Evolutionary conservation across 257 asterid species (phyloP), one percentile per base, ranked within the genome.

Genomic region (Przewalskia tangutica): DNA sequence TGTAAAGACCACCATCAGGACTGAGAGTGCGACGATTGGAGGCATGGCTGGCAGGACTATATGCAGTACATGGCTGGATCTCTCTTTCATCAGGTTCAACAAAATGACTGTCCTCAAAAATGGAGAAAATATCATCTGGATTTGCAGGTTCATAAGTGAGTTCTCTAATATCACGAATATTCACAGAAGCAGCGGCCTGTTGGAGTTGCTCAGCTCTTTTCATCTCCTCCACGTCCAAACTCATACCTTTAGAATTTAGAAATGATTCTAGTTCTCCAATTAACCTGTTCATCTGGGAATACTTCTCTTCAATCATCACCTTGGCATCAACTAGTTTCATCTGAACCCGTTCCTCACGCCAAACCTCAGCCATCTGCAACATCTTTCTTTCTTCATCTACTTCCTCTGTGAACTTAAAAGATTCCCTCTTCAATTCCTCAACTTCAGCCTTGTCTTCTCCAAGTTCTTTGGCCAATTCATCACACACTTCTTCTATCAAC

Each of bases 321-420:
- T 92, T 92, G 12, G 95, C 95, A 84, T 92, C 97, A 51, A 90
- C 83, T 59, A 92, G 86, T 89, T 89, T 92, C 91, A 90, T 92
- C 85, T 90, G 97, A 18, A 90, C 95, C 7, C 95, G 90, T 84
- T 92, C 97, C 85, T 92, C 97, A 6, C 97, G 92, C 97, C 97
- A 92, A 65, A 89, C 93, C 89, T 90, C 95, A 5, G 97, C 95
- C 90, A 92, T 88, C 86, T 90, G 97, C 89, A 90, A 79, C 92
- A 92, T 92, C 83, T 85, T 92, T 80, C 95, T 92, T 88, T 92
- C 97, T 70, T 92, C 95, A 36, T 89, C 95, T 34, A 90, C 92
- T 85, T 92, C 95, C 84, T 90, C 95, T 75, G 82, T 85, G 68
- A 89, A 84, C 56, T 75, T 86, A 86, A 84, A 82, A 11, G 93